A percentile compares a stretch with the other conserved stretches of the same genome.
Conservation (phyloP, 2,329 filamentous ascomycete genomes). For the Colletotrichum truncatum region DNA sequence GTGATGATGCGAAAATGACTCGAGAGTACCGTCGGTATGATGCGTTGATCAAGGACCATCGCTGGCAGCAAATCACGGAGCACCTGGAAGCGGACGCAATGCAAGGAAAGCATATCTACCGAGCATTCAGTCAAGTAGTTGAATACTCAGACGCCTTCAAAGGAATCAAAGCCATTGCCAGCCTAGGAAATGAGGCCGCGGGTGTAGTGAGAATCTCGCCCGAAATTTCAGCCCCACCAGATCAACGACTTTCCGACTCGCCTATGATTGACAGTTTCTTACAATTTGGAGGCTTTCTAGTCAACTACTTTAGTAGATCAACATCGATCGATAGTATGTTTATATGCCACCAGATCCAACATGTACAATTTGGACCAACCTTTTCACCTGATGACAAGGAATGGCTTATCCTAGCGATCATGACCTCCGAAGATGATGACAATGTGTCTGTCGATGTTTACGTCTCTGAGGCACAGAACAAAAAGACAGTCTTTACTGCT, state of each 20-base stretch:
- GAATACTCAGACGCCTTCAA: background rate
- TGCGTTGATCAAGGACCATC: background rate
- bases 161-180: background rate
- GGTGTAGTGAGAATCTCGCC: background rate
- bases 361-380: background rate
- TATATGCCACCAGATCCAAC: constrained; percentile 1
- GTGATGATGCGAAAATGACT: background rate
- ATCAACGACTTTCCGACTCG: background rate
- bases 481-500: background rate
- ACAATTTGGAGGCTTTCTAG: constrained; percentile 30
- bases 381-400: background rate
- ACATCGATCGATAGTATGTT: background rate
- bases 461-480: background rate
- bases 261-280: constrained; percentile 25
- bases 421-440: background rate
- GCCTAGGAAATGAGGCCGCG: background rate
- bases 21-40: background rate
- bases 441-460: background rate
- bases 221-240: background rate
- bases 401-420: background rate
- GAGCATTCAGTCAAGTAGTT: background rate
- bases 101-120: constrained; percentile 12
- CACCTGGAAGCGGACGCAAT: background rate
- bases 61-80: background rate
- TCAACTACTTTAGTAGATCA: constrained; percentile 26